Base-by-base conservation (phyloP, 495 filamentous ascomycete species). In the Penicillium dipodomyicola region DNA sequence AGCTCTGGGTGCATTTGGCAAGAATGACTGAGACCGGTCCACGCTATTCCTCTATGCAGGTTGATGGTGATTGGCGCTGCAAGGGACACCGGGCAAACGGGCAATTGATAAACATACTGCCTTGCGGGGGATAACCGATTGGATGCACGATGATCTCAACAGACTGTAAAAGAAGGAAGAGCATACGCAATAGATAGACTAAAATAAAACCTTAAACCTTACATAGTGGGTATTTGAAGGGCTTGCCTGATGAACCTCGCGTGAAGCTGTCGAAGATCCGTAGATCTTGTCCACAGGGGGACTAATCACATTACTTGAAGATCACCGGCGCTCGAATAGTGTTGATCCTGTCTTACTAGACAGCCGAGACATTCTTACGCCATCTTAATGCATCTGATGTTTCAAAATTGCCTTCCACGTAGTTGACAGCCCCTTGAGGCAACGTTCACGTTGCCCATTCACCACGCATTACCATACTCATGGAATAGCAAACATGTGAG, bases 1-100 rank as follows among this genome's bases (percentile, higher is more conserved):
- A 74, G 40, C 79, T 72, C 56, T 75, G 71, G 23, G 54, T 46
- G 15, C 56, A 67, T n/a, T 65, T 62, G 11, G 68, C 64, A 12
- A 65, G 65, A 52, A 58, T 68, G 37, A 81, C 81, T 54, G 82
- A 84, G 60, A 69, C 72, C n/a, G 40, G 17, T 15, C 11, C 17
- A 25, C 35, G 48, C 39, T 79, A 69, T 33, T 65, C 40, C 12
- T 52, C 54, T 50, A 53, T 55, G 55, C 56, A 42, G 55, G 50
- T 60, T 19, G 52, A 50, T 59, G 59, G 22, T 69, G 47, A 79
- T 77, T 9, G 15, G 6, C 4, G 75, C 84, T 54, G 83, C 69
- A 51, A 85, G 74, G 29, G 83, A 83, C 43, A 39, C 19, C 5
- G 10, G 35, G 48, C 23, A 52, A 67, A 65, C 62, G 59, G 65